Conservation (phyloP, 2,329 filamentous ascomycete genomes). For the Acephala macrosclerotiorum region DNA sequence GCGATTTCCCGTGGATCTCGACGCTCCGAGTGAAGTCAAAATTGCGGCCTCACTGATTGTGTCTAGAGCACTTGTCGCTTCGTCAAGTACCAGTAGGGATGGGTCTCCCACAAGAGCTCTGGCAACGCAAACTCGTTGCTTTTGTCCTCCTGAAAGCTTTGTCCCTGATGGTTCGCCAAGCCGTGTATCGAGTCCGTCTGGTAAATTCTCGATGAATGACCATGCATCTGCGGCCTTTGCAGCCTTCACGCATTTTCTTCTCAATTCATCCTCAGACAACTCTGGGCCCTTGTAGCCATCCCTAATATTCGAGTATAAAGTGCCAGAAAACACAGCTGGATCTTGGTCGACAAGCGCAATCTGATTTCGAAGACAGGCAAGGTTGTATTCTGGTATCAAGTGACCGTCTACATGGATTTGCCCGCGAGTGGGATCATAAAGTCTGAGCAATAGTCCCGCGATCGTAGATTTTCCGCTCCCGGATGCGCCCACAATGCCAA, state of each 20-base stretch:
- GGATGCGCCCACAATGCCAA: slow-evolving; percentile 53
- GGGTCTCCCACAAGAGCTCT: slow-evolving; percentile 64
- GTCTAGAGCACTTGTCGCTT: slow-evolving; percentile 67
- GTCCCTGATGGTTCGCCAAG: slow-evolving; percentile 60
- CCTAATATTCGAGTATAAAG: slow-evolving; percentile 59
- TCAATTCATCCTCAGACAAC: slow-evolving; percentile 30
- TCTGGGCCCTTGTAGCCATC: slow-evolving; percentile 47
- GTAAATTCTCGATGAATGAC: slow-evolving; percentile 60
- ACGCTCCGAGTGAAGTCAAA: slow-evolving; percentile 48
- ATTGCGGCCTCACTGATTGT: slow-evolving; percentile 64
- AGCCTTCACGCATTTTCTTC: slow-evolving; percentile 45
- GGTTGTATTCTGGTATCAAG: slow-evolving; percentile 34
- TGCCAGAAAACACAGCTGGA: slow-evolving; percentile 36
- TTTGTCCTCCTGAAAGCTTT: slow-evolving; percentile 63
- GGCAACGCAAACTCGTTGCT: slow-evolving; percentile 66
- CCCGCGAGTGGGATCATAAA: slow-evolving; percentile 57
- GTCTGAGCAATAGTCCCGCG: slow-evolving; percentile 50
- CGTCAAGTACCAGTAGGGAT: slow-evolving; percentile 65
- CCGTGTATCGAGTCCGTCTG: slow-evolving; percentile 56
- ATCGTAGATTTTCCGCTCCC: slow-evolving; percentile 53
- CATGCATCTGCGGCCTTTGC: slow-evolving; percentile 65
- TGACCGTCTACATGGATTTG: slow-evolving; percentile 45
- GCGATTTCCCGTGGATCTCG: slow-evolving; percentile 40
- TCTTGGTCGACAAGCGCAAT: slow-evolving; percentile 39
- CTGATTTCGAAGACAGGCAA: slow-evolving; percentile 31